Conservation (phyloP, 768 basidiomycete species). For the Russula brevipes region DNA sequence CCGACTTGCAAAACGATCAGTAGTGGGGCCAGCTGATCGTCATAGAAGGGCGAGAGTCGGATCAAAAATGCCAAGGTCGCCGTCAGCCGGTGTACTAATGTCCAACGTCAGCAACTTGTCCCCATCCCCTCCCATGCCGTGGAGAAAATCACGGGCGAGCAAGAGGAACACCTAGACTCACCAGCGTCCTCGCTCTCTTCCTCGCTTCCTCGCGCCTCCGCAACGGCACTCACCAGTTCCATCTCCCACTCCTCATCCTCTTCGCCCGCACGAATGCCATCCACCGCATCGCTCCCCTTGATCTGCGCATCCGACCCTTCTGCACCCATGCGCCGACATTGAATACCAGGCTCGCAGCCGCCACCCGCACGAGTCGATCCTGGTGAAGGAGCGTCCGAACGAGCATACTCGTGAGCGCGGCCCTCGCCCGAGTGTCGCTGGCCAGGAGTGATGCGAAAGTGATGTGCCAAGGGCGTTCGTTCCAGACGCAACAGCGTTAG, state of each 20-base stretch:
- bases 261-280: conserved; percentile 36
- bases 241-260: conserved; percentile 84
- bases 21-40: conserved; percentile 47
- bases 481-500: conserved; percentile 56
- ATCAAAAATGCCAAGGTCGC: conserved; percentile 75
- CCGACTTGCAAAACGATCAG: conserved; percentile 67
- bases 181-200: conserved; percentile 73
- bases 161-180: conserved; percentile 35
- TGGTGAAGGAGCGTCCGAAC: conserved; percentile 63
- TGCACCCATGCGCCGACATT: conserved; percentile 70
- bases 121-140: not conserved
- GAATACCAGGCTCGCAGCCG: conserved; percentile 79
- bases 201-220: conserved; percentile 77
- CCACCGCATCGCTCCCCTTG: conserved; percentile 30
- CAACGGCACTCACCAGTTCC: conserved; percentile 76
- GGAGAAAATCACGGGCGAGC: not conserved
- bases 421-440: conserved; percentile 29
- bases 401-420: conserved; percentile 48
- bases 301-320: conserved; percentile 44
- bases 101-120: not conserved
- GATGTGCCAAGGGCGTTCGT: conserved; percentile 58
- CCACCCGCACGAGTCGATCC: conserved; percentile 64
- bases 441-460: conserved; percentile 41
- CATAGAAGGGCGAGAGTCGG: conserved; percentile 67
- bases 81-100: conserved; percentile 72